Evolutionary conservation across 805 yeast genomes (phyloP), one percentile per base, ranked within the genome.

Genomic region (Monosporozyma unispora): DNA sequence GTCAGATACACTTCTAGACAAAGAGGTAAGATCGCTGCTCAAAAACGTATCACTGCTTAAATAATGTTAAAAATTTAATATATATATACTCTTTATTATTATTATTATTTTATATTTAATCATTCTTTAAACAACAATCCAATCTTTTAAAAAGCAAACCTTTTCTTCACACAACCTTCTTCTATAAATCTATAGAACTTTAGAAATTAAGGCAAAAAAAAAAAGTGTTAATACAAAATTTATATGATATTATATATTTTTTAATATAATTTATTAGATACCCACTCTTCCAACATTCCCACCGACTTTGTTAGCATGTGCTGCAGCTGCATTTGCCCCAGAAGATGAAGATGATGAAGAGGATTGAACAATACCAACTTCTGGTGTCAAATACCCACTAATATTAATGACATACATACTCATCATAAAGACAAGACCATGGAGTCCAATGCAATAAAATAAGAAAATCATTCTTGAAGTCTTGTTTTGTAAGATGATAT

Each of bases 1-100:
- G 81, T 79, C 67, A 85, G 87, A 80, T 83, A 84, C 73, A 79
- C 83, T 76, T 72, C 90, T 63, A 86, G 96, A 83, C 96, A 88
- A 80, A 81, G 80, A 75, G 96, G 93, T 75, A 85, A 93, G 79
- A 77, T 84, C 70, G 84, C 89, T 70, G 71, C 87, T 72, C 88
- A 84, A 79, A 86, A 86, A 84, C 84, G 93, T 74, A 78, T 84
- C 67, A 70, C 89, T 72, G 87, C 87, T 76, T 72, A 68, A 69
- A 57, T 54, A 49, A 44, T 40, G 44, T 46, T 37, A 19, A 44
- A 39, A 11, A 39, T 37, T 35, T 27, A 48, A 44, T 39, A 31
- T 33, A 16, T 38, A 38, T 40, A 44, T n/a, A 33, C 19, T 35
- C 27, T 37, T 45, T 37, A 16, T 22, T 38, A 22, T 35, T 35